Base-by-base conservation (phyloP, 2,329 filamentous ascomycete species). In the Hirsutella thompsonii region DNA sequence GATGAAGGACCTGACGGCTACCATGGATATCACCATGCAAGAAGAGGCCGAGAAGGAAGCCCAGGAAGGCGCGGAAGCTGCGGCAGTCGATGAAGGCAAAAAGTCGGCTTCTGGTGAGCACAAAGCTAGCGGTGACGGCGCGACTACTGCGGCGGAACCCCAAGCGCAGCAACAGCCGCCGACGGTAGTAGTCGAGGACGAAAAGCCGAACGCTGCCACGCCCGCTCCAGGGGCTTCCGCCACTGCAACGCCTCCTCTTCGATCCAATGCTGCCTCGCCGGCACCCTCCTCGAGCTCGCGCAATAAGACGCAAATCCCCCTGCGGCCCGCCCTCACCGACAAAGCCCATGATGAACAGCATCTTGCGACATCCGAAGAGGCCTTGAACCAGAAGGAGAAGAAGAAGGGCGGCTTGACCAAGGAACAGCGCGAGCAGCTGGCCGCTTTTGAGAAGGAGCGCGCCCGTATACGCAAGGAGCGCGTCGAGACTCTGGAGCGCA, bases 1-100 rank as follows among this genome's bases (percentile, higher is more conserved):
- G 43, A 95, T 98, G 85, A 96, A 95, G 68, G 92, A 98, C 56
- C 73, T 98, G 41, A 96, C 90, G 16, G 87, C 88, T 55, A 94
- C 89, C 36, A 96, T 98, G 90, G 92, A 98, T 55, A 96, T 98
- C 50, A 89, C 87, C 18, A 90, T 88, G 79, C 72, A 84, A 42
- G 85, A 87, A 53, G 81, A 83, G 30, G 72, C 71, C 5, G 70
- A 72, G 14, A 67, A 66, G 3, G 67, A 68, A n/a, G 67, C 60
- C 3, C 65, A 48, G 2, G 55, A 53, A 2, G 63, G 71, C 2
- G 62, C 56, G 35, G 74, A 79, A 49, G 75, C 76, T 41, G 72
- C 75, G 3, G 74, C 67, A 20, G 75, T 69, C 13, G 69, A 70
- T 6, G 71, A 74, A 36, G 72, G 72, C n/a, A 64, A 69, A 51